Base-by-base conservation (phyloP, 1,284 basidiomycete genomes). In the Pseudozyma hubeiensis region DNA sequence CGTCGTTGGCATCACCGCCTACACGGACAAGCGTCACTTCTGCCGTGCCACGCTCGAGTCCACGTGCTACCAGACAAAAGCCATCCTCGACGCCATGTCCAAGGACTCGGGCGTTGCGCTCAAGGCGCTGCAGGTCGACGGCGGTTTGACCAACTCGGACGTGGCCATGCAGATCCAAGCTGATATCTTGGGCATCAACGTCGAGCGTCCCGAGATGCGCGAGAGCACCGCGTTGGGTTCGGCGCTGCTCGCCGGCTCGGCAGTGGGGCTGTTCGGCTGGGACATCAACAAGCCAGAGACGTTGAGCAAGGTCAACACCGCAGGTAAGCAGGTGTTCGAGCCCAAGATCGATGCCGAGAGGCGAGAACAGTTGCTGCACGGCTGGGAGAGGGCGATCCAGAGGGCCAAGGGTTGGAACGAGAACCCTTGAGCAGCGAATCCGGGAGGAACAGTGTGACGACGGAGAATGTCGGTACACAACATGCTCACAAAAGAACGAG, bases 211-310 rank as follows among this genome's bases (percentile, higher is more conserved):
- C 14, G 91, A 93, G 81, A 99, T 99, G 96, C 88, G 95, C 84
- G 96, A 99, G 92, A 94, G 93, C 9, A 99, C 96, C 7, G 96
- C 97, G 6, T 87, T 99, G 41, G 96, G 96, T n/a, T 93, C 94
- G 9, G 97, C 97, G 17, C 87, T 99, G 43, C 89, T 97, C n/a
- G 96, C 97, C 14, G 97, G 92, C 14, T 89, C 92, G 43, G 94
- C 96, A 0, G 88, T 98, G 35, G 87, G 89, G 6, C 87, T 98
- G 31, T 96, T 93, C 79, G 96, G 94, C n/a, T 99, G 96, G 97
- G 91, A 98, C 84, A 85, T 98, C 59, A 88, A 86, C 66, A 89
- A 90, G 56, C 94, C 95, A 0, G 90, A 93, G 84, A 94, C 94
- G 29, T 87, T 99, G n/a, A 85, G 86, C 11, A 89, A 93, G 78